These are phyloP conservation scores for Cutaneotrichosporon sp. DNA, from an alignment of 1,284 basidiomycete species.

Conservation along the genomic window DNA sequence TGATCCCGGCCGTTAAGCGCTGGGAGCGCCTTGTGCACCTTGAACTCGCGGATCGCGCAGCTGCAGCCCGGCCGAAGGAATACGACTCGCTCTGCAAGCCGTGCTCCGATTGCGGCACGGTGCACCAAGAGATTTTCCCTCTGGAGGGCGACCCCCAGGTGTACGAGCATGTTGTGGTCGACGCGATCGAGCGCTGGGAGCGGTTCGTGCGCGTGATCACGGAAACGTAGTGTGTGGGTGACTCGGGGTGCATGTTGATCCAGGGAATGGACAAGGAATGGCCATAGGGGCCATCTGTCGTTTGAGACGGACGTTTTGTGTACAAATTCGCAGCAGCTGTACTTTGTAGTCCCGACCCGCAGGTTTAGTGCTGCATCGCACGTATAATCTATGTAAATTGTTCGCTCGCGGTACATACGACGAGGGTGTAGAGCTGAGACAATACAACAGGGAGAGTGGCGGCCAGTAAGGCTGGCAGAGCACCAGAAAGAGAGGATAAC, in stretches of 20 bases:
- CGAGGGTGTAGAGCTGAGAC: background rate
- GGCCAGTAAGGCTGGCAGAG: background rate
- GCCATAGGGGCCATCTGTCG: background rate
- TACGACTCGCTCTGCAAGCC: conserved; percentile 29
- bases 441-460: background rate
- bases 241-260: background rate
- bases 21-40: conserved; percentile 53
- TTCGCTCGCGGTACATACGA: background rate
- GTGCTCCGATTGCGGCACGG: conserved; percentile 45
- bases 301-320: background rate
- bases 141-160: conserved; percentile 24
- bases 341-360: background rate
- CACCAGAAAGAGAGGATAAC: background rate
- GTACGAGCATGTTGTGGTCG: conserved; percentile 43
- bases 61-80: conserved; percentile 16
- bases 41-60: conserved; percentile 46
- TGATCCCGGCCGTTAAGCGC: conserved; percentile 40
- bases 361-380: background rate
- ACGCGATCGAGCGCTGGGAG: conserved; percentile 49
- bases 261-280: background rate
- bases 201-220: conserved; percentile 38
- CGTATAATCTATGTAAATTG: conserved; percentile 4
- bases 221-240: background rate
- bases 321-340: background rate
- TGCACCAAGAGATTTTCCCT: conserved; percentile 50